Evolutionary conservation across 176 grass and related monocot species (phyloP).

Genomic region (Aegilops longissima): DNA sequence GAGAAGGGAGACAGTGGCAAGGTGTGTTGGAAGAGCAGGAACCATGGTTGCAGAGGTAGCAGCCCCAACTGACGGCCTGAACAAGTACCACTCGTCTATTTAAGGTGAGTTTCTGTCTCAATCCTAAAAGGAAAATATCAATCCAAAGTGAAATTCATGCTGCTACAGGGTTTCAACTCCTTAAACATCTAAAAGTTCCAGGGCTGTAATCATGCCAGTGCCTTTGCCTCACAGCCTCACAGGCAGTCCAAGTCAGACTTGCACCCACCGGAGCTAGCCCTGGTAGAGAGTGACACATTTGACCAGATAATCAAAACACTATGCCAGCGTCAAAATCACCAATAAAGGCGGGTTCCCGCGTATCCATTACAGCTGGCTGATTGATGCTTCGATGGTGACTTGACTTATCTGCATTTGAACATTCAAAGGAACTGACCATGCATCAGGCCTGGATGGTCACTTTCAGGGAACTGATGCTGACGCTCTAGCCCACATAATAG

Average conservation of each 20-base stretch:
- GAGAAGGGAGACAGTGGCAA: constrained; percentile 1
- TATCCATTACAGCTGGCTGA: not conserved
- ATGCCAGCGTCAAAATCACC: not conserved
- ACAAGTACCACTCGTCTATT: not conserved
- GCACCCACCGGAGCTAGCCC: not conserved
- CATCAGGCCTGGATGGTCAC: not conserved
- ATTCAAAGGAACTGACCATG: constrained; percentile 22
- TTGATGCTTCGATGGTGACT: not conserved
- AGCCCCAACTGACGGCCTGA: not conserved
- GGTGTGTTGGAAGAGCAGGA: constrained; percentile 5
- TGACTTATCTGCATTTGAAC: not conserved
- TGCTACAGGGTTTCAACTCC: not conserved
- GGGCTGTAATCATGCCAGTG: not conserved
- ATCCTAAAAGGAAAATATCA: not conserved
- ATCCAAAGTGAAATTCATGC: not conserved
- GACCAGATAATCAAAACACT: not conserved
- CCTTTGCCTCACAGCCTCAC: not conserved
- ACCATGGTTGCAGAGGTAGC: not conserved
- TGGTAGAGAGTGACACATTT: constrained; percentile 10
- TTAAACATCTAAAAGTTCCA: not conserved
- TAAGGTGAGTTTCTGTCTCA: not conserved
- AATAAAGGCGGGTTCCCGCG: not conserved
- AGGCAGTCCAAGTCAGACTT: constrained; percentile 1
- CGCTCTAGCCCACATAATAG: not conserved
- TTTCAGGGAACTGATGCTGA: not conserved